Conservation (phyloP, 1,284 basidiomycete genomes). For the Malassezia globosa region DNA sequence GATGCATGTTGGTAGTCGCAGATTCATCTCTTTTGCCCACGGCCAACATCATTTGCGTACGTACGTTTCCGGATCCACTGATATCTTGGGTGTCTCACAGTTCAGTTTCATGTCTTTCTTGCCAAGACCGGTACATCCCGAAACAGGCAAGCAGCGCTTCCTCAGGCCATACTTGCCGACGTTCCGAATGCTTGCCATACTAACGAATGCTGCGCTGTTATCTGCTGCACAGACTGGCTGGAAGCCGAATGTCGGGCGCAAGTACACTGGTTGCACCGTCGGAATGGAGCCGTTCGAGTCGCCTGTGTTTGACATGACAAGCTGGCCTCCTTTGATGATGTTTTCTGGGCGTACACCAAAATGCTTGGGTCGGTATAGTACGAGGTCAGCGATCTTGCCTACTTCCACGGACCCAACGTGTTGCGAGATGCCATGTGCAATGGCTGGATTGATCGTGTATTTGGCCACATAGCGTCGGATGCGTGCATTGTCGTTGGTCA, state of each 20-base stretch:
- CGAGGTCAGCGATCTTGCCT: slow-evolving; percentile 80
- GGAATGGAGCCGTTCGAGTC: slow-evolving; percentile 79
- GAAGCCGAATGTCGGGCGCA: slow-evolving; percentile 79
- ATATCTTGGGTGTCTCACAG: slow-evolving; percentile 64
- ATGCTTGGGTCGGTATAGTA: slow-evolving; percentile 82
- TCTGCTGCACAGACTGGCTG: slow-evolving; percentile 62
- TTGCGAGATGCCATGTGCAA: slow-evolving; percentile 83
- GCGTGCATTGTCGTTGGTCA: slow-evolving; percentile 72
- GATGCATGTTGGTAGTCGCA: too few species aligned
- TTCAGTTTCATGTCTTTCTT: slow-evolving; percentile 96
- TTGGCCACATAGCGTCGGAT: slow-evolving; percentile 94
- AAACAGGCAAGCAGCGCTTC: slow-evolving; percentile 67
- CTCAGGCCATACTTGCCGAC: slow-evolving; percentile 61
- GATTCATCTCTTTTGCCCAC: too few species aligned
- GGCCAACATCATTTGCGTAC: slow-evolving; percentile 1
- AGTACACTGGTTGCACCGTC: slow-evolving; percentile 75
- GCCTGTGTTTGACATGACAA: slow-evolving; percentile 81
- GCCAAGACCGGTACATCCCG: slow-evolving; percentile 61
- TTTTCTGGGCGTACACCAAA: slow-evolving; percentile 86
- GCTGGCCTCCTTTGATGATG: slow-evolving; percentile 87
- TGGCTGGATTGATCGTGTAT: slow-evolving; percentile 94
- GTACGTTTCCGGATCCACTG: slow-evolving; percentile 73
- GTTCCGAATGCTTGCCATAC: slow-evolving; percentile 59
- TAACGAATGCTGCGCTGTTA: slow-evolving; percentile 76
- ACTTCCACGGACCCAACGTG: slow-evolving; percentile 71